Conservation (phyloP, 305 asterid species). For the Salvia sclarea region DNA sequence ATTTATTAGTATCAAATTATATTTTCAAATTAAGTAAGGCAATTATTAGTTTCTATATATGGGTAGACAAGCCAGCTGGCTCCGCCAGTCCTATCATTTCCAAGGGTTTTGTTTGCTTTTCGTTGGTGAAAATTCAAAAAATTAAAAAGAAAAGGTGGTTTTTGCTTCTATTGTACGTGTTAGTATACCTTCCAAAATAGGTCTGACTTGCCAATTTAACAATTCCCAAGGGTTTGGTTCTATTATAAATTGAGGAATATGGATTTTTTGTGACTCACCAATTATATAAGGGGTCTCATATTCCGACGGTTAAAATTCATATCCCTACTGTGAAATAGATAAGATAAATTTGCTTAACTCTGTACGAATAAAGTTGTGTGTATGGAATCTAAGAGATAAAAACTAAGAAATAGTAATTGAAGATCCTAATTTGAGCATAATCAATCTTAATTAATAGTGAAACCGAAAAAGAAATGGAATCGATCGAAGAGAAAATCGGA, state of each 20-base stretch:
- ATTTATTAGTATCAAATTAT: background rate
- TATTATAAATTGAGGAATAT: background rate
- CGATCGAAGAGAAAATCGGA: background rate
- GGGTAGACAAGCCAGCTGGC: constrained; percentile 10
- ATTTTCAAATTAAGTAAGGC: background rate
- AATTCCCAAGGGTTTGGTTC: constrained; percentile 28
- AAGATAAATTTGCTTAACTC: no score
- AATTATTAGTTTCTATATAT: constrained; percentile 15
- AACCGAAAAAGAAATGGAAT: background rate
- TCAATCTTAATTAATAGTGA: background rate
- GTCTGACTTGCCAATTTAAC: background rate
- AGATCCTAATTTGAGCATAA: background rate
- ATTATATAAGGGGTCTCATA: background rate
- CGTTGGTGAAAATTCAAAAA: background rate
- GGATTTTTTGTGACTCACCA: background rate
- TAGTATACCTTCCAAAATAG: background rate
- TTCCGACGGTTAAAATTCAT: background rate
- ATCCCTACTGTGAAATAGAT: no score
- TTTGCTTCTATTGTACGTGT: background rate
- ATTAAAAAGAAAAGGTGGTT: background rate
- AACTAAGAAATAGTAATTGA: no score
- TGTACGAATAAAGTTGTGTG: no score
- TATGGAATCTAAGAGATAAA: background rate
- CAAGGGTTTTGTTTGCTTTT: constrained; percentile 14
- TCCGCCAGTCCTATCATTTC: constrained; percentile 17